Conservation (phyloP, 2,329 filamentous ascomycete species). For the Sporothrix protearum region DNA sequence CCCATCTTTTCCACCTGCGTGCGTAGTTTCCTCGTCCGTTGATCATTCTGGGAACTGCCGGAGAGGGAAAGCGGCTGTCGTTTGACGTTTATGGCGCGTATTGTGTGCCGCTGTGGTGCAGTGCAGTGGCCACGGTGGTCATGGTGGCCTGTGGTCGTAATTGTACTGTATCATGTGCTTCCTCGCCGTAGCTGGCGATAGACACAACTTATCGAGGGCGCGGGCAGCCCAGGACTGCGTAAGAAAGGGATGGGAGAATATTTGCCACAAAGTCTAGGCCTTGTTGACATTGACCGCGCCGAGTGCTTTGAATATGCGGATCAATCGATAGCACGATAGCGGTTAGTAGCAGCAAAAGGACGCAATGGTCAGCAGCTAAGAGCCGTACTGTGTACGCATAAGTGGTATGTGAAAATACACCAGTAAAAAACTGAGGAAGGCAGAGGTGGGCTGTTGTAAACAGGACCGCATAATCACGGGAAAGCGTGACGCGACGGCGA, state of each 20-base stretch:
- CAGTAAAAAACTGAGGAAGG: not conserved
- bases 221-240: not conserved
- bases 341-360: not conserved
- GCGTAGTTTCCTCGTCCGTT: not conserved
- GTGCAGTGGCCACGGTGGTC: not conserved
- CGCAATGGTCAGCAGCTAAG: not conserved
- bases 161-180: not conserved
- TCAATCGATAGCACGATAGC: not conserved
- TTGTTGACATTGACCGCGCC: not conserved
- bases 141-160: not conserved
- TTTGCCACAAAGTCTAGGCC: not conserved
- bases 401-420: not conserved
- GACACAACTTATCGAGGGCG: not conserved
- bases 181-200: not conserved
- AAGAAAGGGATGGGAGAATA: not conserved
- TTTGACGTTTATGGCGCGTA: not conserved
- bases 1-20: not conserved
- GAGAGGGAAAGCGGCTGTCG: not conserved
- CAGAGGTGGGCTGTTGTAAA: not conserved
- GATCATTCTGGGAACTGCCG: not conserved
- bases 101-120: not conserved
- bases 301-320: not conserved
- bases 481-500: not conserved
- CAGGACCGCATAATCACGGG: not conserved
- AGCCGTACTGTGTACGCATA: too few relatives aligned